Evolutionary conservation across 2,329 filamentous ascomycete species (phyloP).

Genomic region (Geosmithia morbida): DNA sequence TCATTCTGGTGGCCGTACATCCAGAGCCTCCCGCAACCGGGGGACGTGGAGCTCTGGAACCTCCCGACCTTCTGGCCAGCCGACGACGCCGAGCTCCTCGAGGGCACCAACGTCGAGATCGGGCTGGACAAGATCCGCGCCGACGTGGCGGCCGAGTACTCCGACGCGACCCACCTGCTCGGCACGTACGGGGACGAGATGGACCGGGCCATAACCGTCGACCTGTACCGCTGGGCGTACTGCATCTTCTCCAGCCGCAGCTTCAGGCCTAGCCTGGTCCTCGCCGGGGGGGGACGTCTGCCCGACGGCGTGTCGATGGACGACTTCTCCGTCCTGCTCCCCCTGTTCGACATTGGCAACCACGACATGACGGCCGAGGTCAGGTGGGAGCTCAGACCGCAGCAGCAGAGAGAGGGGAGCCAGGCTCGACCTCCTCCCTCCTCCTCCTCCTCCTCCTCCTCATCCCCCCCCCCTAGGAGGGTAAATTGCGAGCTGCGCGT

Average conservation of each 20-base stretch:
- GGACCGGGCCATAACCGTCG: constrained; percentile 22
- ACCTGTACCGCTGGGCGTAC: constrained; percentile 49
- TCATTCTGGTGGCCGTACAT: constrained; percentile 62
- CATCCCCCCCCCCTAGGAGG: no score
- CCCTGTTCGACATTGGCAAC: constrained; percentile 59
- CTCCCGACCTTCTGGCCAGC: constrained; percentile 51
- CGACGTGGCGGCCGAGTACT: constrained; percentile 30
- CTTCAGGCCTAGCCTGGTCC: constrained; percentile 45
- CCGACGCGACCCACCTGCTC: constrained; percentile 24
- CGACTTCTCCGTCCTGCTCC: constrained; percentile 54
- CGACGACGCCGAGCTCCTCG: constrained; percentile 41
- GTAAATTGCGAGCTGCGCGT: constrained; percentile 27
- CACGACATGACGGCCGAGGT: constrained; percentile 48
- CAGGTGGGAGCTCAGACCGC: constrained; percentile 37
- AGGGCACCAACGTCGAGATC: constrained; percentile 37
- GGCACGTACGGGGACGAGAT: constrained; percentile 8
- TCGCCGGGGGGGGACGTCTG: constrained; percentile 19
- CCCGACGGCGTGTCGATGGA: constrained; percentile 24
- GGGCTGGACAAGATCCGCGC: constrained; percentile 31
- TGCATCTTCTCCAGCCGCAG: constrained; percentile 51
- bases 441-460: no score
- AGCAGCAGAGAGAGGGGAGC: no score
- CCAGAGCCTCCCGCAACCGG: constrained; percentile 45
- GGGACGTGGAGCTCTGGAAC: constrained; percentile 28
- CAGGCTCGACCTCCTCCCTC: no score